Conservation (phyloP, 441 rosid species). For the Adansonia gregorii region DNA sequence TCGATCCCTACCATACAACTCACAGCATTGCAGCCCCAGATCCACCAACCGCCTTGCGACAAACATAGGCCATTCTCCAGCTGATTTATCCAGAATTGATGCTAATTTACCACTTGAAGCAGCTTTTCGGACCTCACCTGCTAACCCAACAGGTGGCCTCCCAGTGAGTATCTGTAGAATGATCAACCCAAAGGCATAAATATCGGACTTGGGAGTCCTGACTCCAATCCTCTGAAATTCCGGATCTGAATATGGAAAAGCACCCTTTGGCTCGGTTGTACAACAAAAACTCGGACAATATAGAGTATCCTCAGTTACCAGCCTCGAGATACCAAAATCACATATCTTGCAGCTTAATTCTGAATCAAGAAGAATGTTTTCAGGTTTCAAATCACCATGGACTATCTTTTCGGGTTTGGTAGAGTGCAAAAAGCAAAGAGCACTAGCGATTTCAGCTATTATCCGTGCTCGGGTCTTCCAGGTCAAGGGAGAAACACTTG, state of each 20-base stretch:
- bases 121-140: conserved; percentile 54
- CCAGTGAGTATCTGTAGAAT: conserved; percentile 71
- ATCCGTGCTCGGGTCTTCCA: conserved; percentile 64
- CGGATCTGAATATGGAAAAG: conserved; percentile 68
- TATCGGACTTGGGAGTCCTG: conserved; percentile 62
- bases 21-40: conserved; percentile 68
- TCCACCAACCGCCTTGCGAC: conserved; percentile 52
- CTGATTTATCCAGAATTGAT: conserved; percentile 60
- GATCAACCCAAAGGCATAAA: conserved; percentile 66
- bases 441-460: conserved; percentile 65
- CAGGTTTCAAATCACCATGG: conserved; percentile 73
- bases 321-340: conserved; percentile 66
- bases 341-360: conserved; percentile 71
- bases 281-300: conserved; percentile 46
- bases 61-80: conserved; percentile 67
- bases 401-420: conserved; percentile 70
- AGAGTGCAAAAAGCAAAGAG: conserved; percentile 77
- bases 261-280: conserved; percentile 49
- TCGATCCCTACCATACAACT: conserved; percentile 47
- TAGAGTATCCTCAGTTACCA: conserved; percentile 50
- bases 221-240: conserved; percentile 60
- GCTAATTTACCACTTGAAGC: conserved; percentile 44
- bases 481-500: conserved; percentile 48
- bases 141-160: conserved; percentile 57
- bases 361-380: conserved; percentile 66